phyloP scores from a whole-genome alignment of 2,329 filamentous ascomycete genomes.

The Claviceps citrina region DNA sequence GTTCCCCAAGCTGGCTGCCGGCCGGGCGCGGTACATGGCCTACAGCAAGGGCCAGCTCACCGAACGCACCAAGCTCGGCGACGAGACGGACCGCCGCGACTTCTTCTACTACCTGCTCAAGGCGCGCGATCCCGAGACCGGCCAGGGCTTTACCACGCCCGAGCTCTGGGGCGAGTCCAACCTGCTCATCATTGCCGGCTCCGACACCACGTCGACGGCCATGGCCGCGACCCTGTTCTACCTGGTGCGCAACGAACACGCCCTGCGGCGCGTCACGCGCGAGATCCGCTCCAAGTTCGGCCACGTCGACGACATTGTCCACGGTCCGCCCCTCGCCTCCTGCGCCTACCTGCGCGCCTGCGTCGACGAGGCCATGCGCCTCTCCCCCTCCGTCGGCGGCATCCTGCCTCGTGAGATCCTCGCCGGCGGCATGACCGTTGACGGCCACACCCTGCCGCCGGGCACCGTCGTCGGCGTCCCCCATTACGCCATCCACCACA shows the following conservation, averaged over 20 bases:
- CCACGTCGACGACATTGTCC: constrained; percentile 38
- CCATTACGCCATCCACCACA: constrained; percentile 55
- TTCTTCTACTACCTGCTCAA: constrained; percentile 65
- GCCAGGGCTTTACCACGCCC: constrained; percentile 46
- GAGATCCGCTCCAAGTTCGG: constrained; percentile 39
- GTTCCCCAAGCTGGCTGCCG: constrained; percentile 50
- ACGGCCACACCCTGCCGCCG: constrained; percentile 37
- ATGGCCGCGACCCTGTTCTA: constrained; percentile 49
- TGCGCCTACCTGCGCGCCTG: constrained; percentile 48
- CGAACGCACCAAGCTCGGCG: constrained; percentile 50
- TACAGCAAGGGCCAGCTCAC: constrained; percentile 54
- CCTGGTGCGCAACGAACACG: constrained; percentile 35
- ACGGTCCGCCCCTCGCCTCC: constrained; percentile 31
- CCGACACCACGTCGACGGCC: constrained; percentile 57
- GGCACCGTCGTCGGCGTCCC: constrained; percentile 50
- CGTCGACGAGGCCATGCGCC: constrained; percentile 49
- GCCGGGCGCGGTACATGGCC: constrained; percentile 53
- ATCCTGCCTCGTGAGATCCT: constrained; percentile 45
- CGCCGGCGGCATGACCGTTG: constrained; percentile 36
- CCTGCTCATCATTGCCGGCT: constrained; percentile 54
- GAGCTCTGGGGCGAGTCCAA: constrained; percentile 61
- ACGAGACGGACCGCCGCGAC: constrained; percentile 52
- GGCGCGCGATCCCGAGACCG: constrained; percentile 56
- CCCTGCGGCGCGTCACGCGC: constrained; percentile 29
- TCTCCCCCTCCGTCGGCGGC: constrained; percentile 45